Conservation (phyloP, 768 basidiomycete genomes). For the Neoboletus brunneissimus region DNA sequence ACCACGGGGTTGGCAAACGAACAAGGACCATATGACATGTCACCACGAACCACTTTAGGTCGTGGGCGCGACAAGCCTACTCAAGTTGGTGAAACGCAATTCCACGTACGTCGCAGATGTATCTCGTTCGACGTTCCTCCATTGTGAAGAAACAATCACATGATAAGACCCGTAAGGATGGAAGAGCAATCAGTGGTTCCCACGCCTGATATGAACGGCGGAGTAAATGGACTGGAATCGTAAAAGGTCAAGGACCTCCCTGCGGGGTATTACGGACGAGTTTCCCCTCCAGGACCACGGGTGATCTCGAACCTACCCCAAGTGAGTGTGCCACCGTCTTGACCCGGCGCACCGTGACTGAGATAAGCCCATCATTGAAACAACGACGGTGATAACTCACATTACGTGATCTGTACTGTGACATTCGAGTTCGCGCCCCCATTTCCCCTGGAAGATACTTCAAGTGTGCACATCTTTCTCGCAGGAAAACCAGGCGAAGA, state of each 20-base stretch:
- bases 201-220: background rate
- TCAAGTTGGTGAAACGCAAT: background rate
- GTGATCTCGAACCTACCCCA: conserved; percentile 52
- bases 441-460: conserved; percentile 67
- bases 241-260: conserved; percentile 35
- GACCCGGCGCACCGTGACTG: background rate
- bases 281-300: conserved; percentile 57
- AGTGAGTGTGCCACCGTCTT: conserved; percentile 38
- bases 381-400: background rate
- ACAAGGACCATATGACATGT: background rate
- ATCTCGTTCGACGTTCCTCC: background rate
- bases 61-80: background rate
- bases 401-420: background rate
- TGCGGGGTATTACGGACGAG: conserved; percentile 46
- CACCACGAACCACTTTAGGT: background rate
- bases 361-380: background rate
- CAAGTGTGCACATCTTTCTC: conserved; percentile 69
- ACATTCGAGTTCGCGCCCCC: conserved; percentile 54
- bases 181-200: background rate
- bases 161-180: background rate
- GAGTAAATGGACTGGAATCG: background rate
- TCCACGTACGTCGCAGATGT: background rate
- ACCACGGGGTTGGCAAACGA: background rate
- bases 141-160: background rate
- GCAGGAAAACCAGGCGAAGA: conserved; percentile 78